Conservation (phyloP, 768 basidiomycete species). For the Suillus subaureus region DNA sequence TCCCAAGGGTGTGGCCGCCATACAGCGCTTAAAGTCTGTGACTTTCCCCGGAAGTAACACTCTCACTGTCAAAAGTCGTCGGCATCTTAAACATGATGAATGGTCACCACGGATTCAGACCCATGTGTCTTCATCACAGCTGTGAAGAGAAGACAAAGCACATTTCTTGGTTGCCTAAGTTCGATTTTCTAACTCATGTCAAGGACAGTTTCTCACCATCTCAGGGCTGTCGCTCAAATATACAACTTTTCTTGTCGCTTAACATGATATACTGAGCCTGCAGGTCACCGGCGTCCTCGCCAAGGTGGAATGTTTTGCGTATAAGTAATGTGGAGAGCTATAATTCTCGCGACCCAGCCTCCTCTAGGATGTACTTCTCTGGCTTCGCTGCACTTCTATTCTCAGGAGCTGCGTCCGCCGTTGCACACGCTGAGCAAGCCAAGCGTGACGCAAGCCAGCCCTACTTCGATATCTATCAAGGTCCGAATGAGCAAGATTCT, state of each 20-base stretch:
- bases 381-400: slow-evolving; percentile 10
- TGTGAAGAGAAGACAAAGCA: background rate
- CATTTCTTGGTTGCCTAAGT: background rate
- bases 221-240: background rate
- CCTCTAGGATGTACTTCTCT: slow-evolving; percentile 14
- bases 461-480: slow-evolving; percentile 18
- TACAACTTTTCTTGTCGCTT: background rate
- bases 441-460: slow-evolving; percentile 16
- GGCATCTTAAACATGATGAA: background rate
- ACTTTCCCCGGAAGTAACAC: background rate
- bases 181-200: background rate
- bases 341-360: slow-evolving; percentile 10
- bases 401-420: slow-evolving; percentile 9
- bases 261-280: no score
- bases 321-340: background rate
- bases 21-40: background rate
- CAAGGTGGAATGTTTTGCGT: background rate
- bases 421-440: slow-evolving; percentile 8
- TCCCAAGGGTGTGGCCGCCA: background rate
- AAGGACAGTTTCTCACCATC: slow-evolving; percentile 9
- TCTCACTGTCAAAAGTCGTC: background rate
- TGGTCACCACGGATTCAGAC: background rate
- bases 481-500: slow-evolving; percentile 15
- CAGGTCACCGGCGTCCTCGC: background rate
- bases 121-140: background rate